Conservation (phyloP, 2,329 filamentous ascomycete genomes). For the Penicillium glabrum region DNA sequence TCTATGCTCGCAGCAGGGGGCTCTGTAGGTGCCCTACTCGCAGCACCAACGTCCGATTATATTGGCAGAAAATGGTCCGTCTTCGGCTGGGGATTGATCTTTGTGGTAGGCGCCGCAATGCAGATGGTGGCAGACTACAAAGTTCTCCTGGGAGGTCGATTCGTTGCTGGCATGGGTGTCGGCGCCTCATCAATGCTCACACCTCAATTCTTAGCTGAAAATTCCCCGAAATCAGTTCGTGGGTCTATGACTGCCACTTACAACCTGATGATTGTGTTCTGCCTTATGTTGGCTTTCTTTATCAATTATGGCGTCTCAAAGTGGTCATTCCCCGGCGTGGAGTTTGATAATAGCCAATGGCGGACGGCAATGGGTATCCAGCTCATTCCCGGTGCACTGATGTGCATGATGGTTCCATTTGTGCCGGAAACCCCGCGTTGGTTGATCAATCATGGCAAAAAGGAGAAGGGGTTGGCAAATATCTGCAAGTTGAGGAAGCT, state of each 20-base stretch:
- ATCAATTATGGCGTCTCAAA: constrained; percentile 27
- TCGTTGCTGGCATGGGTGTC: constrained; percentile 38
- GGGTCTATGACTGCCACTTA: constrained; percentile 44
- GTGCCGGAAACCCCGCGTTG: constrained; percentile 37
- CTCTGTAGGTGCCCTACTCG: constrained; percentile 38
- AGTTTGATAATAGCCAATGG: constrained; percentile 35
- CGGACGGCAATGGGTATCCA: constrained; percentile 39
- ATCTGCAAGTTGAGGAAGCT: constrained; percentile 42
- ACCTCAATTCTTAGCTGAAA: constrained; percentile 45
- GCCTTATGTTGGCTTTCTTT: constrained; percentile 35
- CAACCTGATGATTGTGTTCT: constrained; percentile 41
- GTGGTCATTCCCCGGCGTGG: constrained; percentile 18
- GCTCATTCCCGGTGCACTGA: constrained; percentile 38
- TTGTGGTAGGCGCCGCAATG: constrained; percentile 35
- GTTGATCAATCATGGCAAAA: constrained; percentile 38
- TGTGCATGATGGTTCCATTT: constrained; percentile 37
- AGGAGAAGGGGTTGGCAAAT: constrained; percentile 36
- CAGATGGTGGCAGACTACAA: constrained; percentile 39
- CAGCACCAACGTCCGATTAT: constrained; percentile 39
- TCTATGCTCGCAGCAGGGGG: constrained; percentile 37
- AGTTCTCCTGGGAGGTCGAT: constrained; percentile 38
- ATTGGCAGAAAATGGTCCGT: constrained; percentile 39
- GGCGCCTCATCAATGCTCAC: constrained; percentile 40
- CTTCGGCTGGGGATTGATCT: constrained; percentile 32
- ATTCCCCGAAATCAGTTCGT: constrained; percentile 41